A percentile compares a stretch with the other conserved stretches of the same genome.
Conservation (phyloP, 371 early-diverging fungal genomes). For the Vittaforma corneae region DNA sequence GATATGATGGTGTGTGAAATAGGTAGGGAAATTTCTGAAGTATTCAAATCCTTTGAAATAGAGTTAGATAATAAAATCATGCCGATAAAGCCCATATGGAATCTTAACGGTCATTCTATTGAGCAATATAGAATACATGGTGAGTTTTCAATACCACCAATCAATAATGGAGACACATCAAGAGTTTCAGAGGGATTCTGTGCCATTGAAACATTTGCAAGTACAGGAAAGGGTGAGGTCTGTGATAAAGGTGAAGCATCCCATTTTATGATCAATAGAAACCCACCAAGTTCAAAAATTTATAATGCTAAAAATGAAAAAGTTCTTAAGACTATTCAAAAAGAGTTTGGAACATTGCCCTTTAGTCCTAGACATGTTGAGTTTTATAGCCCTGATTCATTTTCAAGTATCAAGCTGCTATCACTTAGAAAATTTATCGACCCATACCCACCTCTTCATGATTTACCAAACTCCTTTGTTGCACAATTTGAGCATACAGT, state of each 20-base stretch:
- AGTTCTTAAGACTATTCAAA: conserved; percentile 72
- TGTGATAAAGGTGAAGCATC: conserved; percentile 79
- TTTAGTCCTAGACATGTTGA: conserved; percentile 93
- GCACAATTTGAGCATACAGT: conserved; percentile 97
- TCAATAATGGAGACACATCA: conserved; percentile 74
- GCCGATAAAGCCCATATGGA: conserved; percentile 75
- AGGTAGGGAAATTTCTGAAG: conserved; percentile 90
- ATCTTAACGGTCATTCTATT: conserved; percentile 93
- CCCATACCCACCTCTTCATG: conserved; percentile 83
- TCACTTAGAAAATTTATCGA: conserved; percentile 73
- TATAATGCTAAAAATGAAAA: conserved; percentile 67
- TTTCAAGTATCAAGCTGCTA: conserved; percentile 70
- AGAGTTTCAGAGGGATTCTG: conserved; percentile 86
- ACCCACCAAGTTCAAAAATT: conserved; percentile 2
- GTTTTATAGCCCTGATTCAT: conserved; percentile 62
- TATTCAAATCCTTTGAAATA: conserved; percentile 91
- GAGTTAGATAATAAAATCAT: conserved; percentile 79
- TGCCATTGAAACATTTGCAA: conserved; percentile 97
- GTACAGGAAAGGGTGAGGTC: conserved; percentile 85
- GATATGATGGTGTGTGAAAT: conserved; percentile 88
- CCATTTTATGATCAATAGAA: conserved; percentile 71
- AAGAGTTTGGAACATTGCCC: conserved; percentile 84
- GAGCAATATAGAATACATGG: conserved; percentile 83
- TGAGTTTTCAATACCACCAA: conserved; percentile 88
- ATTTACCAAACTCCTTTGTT: conserved; percentile 76